phyloP scores from a whole-genome alignment of 139 green algal species.

The Asterochloris erici region DNA sequence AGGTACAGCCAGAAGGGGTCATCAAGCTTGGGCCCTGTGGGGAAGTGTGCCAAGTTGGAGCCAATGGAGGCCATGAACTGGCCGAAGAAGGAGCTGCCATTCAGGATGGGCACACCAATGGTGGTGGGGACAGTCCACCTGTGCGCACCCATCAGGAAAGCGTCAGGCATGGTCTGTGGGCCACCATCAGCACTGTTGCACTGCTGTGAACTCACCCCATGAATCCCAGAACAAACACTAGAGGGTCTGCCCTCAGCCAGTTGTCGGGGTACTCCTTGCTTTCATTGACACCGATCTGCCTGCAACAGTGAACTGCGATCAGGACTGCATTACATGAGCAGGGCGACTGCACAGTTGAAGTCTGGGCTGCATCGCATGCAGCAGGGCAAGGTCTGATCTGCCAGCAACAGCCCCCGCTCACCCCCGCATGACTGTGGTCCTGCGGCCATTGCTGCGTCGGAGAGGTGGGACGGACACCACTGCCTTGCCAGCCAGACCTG shows the following conservation, averaged over 20 bases:
- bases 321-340: no score
- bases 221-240: conserved; percentile 52
- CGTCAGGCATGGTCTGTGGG: background rate
- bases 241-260: conserved; percentile 41
- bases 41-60: conserved; percentile 76
- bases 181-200: background rate
- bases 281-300: no score
- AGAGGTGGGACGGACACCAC: no score
- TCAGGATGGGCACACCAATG: conserved; percentile 60
- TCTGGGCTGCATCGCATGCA: no score
- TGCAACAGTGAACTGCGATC: no score
- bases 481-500: no score
- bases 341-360: no score
- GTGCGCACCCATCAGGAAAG: background rate
- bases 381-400: no score
- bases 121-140: conserved; percentile 74
- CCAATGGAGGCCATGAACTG: conserved; percentile 63
- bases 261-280: conserved; percentile 20
- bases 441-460: no score
- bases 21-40: conserved; percentile 64
- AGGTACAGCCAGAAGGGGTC: conserved; percentile 79
- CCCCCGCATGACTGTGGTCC: no score
- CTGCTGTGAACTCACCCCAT: conserved; percentile 29
- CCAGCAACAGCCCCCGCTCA: no score
- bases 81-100: conserved; percentile 73